phyloP scores from a whole-genome alignment of 345 rosid genomes.

The Populus alba region DNA sequence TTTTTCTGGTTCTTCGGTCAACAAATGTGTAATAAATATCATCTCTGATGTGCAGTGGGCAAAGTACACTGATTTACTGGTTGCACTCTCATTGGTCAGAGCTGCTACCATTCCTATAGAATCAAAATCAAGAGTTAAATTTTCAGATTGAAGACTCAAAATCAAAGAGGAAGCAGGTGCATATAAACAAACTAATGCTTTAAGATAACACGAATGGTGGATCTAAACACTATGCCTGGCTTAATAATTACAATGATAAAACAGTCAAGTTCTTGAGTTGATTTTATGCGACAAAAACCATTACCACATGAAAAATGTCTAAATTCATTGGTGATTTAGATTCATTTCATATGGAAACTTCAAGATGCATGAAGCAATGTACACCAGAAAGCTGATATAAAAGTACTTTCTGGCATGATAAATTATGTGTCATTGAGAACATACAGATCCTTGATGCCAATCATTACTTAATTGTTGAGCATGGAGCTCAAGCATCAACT shows the following conservation, averaged over 20 bases:
- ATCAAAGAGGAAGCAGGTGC: neutral
- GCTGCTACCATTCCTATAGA: slow-evolving; percentile 87
- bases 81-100: slow-evolving; percentile 92
- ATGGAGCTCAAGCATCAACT: too few species aligned
- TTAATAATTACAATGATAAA: neutral
- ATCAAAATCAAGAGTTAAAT: neutral
- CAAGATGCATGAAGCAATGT: neutral
- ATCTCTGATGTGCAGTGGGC: slow-evolving; percentile 98
- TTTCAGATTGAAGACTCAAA: neutral
- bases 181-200: neutral
- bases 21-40: slow-evolving; percentile 91
- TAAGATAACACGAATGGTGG: neutral
- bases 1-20: slow-evolving; percentile 91
- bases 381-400: neutral
- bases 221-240: neutral
- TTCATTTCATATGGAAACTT: neutral
- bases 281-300: neutral
- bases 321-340: neutral
- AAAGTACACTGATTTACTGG: slow-evolving; percentile 95
- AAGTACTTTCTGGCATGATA: neutral
- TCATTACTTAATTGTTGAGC: too few species aligned
- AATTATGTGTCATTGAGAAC: neutral
- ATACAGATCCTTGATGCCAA: neutral
- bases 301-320: neutral
- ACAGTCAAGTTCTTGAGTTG: neutral